phyloP scores from a whole-genome alignment of 495 filamentous ascomycete species.

The Aspergillus ostianus region DNA sequence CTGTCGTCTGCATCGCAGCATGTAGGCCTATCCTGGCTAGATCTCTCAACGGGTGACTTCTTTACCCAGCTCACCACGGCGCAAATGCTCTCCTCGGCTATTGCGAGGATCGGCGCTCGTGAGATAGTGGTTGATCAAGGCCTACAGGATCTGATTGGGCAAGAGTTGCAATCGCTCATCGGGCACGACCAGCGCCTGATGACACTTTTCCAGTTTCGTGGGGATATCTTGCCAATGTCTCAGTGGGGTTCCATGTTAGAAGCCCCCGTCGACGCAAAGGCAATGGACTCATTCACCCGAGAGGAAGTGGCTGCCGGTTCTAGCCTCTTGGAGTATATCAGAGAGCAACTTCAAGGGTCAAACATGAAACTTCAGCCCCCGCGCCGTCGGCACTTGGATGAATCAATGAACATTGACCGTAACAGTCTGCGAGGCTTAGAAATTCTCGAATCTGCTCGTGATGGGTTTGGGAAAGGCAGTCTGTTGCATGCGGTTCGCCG shows the following conservation, averaged over 20 bases:
- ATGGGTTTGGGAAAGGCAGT: constrained; percentile 73
- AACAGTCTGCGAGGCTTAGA: constrained; percentile 88
- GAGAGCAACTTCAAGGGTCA: constrained; percentile 70
- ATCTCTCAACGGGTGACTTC: constrained; percentile 92
- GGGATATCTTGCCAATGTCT: constrained; percentile 42
- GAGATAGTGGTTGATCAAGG: constrained; percentile 77
- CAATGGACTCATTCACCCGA: constrained; percentile 39
- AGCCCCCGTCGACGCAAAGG: constrained; percentile 47
- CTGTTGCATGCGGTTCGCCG: constrained; percentile 83
- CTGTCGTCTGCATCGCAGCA: constrained; percentile 38
- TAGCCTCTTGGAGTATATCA: constrained; percentile 78
- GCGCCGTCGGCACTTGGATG: constrained; percentile 61
- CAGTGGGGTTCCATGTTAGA: constrained; percentile 79
- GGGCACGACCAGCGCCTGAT: constrained; percentile 46
- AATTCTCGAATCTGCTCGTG: constrained; percentile 78
- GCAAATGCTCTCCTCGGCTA: constrained; percentile 67
- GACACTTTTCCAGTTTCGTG: constrained; percentile 39
- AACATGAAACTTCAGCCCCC: constrained; percentile 85
- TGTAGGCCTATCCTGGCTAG: constrained; percentile 88
- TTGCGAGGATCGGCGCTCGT: constrained; percentile 78
- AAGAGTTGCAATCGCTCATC: constrained; percentile 41
- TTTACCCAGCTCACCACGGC: constrained; percentile 79
- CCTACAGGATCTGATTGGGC: constrained; percentile 47
- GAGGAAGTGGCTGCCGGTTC: constrained; percentile 64
- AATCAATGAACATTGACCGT: constrained; percentile 88